Evolutionary conservation across 176 grass and related monocot species (phyloP).

Genomic region (Zoysia japonica): DNA sequence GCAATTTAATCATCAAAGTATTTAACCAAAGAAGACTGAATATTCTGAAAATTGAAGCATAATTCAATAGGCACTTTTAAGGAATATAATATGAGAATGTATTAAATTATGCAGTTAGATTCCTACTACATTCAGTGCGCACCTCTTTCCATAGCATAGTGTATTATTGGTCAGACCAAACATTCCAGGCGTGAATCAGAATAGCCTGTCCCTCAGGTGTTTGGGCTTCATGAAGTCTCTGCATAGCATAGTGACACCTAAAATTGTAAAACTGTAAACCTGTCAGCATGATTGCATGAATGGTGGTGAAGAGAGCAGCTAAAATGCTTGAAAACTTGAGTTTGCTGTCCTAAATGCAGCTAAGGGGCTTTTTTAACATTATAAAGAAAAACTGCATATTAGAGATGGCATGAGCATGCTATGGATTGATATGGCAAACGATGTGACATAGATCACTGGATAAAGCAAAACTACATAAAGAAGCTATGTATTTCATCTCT

Average conservation of each 20-base stretch:
- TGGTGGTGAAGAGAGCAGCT: conserved; percentile 1
- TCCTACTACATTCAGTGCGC: neutral
- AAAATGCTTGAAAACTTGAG: conserved; percentile 23
- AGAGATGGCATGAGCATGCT: neutral
- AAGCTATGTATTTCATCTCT: no score
- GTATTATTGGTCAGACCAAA: conserved; percentile 54
- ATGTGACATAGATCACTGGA: neutral
- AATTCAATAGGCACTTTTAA: neutral
- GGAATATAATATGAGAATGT: neutral
- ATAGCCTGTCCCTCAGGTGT: conserved; percentile 12
- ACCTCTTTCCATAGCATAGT: neutral
- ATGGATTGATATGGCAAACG: neutral
- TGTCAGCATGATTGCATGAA: conserved; percentile 16
- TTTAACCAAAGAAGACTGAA: neutral
- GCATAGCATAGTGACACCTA: conserved; percentile 83
- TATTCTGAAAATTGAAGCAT: neutral
- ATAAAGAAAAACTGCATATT: neutral
- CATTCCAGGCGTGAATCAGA: conserved; percentile 47
- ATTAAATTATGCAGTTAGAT: conserved; percentile 10
- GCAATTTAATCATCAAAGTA: conserved; percentile 10
- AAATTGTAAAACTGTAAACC: conserved; percentile 29
- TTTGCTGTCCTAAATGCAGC: conserved; percentile 22
- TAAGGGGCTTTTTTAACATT: neutral
- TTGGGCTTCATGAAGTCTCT: conserved; percentile 62
- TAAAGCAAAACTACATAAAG: neutral